A percentile compares a stretch with the other conserved stretches of the same genome.
Conservation (phyloP, 805 yeast genomes). For the Sporopachydermia quercuum region DNA sequence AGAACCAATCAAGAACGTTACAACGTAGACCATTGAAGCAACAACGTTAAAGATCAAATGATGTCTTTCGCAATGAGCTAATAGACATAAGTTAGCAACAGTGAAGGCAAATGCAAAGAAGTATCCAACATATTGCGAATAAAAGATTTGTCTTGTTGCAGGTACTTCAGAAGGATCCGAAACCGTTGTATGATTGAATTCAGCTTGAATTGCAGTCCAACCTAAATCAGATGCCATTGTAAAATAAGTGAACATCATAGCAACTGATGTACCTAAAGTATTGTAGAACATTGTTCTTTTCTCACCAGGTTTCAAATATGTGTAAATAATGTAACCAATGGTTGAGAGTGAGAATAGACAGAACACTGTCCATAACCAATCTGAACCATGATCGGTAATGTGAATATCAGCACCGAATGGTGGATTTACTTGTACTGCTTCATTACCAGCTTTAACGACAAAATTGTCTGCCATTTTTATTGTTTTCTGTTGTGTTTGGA, state of each 20-base stretch:
- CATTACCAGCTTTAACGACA: conserved; percentile 5
- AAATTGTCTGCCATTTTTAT: background rate
- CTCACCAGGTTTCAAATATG: conserved; percentile 17
- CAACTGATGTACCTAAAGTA: conserved; percentile 26
- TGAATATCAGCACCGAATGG: conserved; percentile 31
- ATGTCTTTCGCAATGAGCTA: conserved; percentile 18
- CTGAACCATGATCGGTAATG: conserved; percentile 43
- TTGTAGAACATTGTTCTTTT: conserved; percentile 23
- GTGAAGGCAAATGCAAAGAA: conserved; percentile 37
- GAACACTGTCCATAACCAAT: conserved; percentile 56
- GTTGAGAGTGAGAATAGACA: conserved; percentile 27
- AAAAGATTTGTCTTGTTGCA: conserved; percentile 36
- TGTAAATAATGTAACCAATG: conserved; percentile 14
- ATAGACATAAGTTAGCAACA: conserved; percentile 20
- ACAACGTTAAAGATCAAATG: conserved; percentile 19
- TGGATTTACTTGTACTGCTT: conserved; percentile 30
- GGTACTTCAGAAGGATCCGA: conserved; percentile 13
- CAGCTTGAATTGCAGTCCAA: conserved; percentile 30
- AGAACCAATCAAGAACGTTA: conserved; percentile 41
- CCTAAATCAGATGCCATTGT: conserved; percentile 46
- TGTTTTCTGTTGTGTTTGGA: background rate
- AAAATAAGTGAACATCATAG: conserved; percentile 34
- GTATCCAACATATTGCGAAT: conserved; percentile 42
- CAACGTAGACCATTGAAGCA: conserved; percentile 32
- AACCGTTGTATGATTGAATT: conserved; percentile 33